phyloP scores from a whole-genome alignment of 345 rosid species.

The Dimocarpus longan region DNA sequence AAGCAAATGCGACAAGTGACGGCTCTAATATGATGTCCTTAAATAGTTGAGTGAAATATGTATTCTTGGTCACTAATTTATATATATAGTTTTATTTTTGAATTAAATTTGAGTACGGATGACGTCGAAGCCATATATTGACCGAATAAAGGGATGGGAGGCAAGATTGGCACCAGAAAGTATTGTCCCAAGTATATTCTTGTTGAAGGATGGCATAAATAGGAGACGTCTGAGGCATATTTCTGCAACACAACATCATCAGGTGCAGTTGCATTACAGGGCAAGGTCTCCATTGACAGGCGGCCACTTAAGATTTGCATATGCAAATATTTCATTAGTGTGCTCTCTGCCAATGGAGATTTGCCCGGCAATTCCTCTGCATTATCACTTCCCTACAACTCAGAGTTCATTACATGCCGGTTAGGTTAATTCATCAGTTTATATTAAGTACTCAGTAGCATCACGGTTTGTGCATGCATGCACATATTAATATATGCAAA shows the following conservation, averaged over 20 bases:
- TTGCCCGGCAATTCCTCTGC: constrained; percentile 55
- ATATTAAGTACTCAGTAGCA: too few species aligned
- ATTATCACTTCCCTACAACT: constrained; percentile 13
- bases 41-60: neutral
- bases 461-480: too few species aligned
- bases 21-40: too few species aligned
- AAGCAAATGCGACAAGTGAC: too few species aligned
- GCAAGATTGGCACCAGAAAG: constrained; percentile 7
- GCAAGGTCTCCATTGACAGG: constrained; percentile 46
- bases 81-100: neutral
- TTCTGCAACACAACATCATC: neutral
- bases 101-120: neutral
- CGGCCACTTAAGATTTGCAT: constrained; percentile 20
- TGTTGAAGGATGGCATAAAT: constrained; percentile 29
- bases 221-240: neutral
- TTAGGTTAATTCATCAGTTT: too few species aligned
- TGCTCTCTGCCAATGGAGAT: constrained; percentile 52
- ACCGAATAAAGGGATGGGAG: constrained; percentile 12
- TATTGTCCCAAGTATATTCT: constrained; percentile 48
- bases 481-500: neutral
- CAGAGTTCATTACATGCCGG: too few species aligned
- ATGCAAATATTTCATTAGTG: neutral
- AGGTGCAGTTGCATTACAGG: constrained; percentile 48
- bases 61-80: neutral
- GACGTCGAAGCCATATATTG: constrained; percentile 1